These are phyloP conservation scores for Ogataea polymorpha DNA, from an alignment of 805 yeast genomes.

Conservation along the genomic window DNA sequence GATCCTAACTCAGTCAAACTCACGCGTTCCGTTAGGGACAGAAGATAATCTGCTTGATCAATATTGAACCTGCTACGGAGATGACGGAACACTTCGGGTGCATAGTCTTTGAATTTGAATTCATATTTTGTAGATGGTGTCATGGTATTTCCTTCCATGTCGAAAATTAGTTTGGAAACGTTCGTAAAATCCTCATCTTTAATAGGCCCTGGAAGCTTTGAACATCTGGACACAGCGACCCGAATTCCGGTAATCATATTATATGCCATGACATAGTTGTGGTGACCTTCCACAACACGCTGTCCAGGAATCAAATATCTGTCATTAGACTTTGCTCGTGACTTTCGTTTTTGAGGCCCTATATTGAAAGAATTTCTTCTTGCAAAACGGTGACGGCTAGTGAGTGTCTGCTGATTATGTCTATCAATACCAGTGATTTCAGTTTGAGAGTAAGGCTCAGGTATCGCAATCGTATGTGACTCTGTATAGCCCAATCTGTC, in stretches of 20 bases:
- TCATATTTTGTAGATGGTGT: slow-evolving; percentile 95
- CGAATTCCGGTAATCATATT: slow-evolving; percentile 97
- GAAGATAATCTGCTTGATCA: slow-evolving; percentile 93
- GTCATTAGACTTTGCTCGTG: slow-evolving; percentile 27
- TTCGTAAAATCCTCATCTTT: slow-evolving; percentile 66
- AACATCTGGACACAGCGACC: slow-evolving; percentile 89
- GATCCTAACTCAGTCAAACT: slow-evolving; percentile 89
- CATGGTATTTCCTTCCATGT: slow-evolving; percentile 78
- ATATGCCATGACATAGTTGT: slow-evolving; percentile 89
- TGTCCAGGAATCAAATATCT: slow-evolving; percentile 32
- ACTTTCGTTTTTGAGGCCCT: slow-evolving; percentile 18
- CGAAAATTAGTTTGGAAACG: slow-evolving; percentile 81
- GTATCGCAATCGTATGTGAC: slow-evolving; percentile 28
- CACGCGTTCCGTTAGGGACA: slow-evolving; percentile 89
- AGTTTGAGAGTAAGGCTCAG: slow-evolving; percentile 25
- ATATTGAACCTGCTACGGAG: slow-evolving; percentile 75
- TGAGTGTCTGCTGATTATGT: slow-evolving; percentile 13
- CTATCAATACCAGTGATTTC: slow-evolving; percentile 22
- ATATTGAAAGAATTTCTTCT: slow-evolving; percentile 25
- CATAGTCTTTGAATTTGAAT: slow-evolving; percentile 93
- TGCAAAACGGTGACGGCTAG: slow-evolving; percentile 18
- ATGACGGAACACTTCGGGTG: slow-evolving; percentile 91
- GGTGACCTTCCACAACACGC: slow-evolving; percentile 71
- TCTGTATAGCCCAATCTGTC: slow-evolving; percentile 27
- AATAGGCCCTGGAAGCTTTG: slow-evolving; percentile 76